Conservation (phyloP, 331 rosid species). For the Pyracantha coccinea region DNA sequence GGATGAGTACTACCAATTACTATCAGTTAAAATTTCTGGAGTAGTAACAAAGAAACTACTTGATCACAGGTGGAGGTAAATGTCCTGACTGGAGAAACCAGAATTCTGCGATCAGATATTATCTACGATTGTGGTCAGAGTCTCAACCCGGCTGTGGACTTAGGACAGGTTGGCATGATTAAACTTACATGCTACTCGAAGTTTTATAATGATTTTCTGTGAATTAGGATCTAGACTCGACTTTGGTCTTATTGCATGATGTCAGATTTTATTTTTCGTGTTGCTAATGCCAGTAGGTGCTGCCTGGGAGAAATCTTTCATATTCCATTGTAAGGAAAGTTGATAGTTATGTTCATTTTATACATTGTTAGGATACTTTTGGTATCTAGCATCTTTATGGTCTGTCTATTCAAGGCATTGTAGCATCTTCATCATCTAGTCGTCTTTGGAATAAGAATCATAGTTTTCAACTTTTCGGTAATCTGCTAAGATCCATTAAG, state of each 20-base stretch:
- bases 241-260: too few species aligned
- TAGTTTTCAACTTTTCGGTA: background rate
- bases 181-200: background rate
- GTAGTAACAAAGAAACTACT: background rate
- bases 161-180: slow-evolving; percentile 70
- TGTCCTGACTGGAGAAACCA: slow-evolving; percentile 80
- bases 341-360: too few species aligned
- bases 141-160: slow-evolving; percentile 96
- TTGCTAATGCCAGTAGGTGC: background rate
- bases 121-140: slow-evolving; percentile 91
- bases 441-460: background rate
- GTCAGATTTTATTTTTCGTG: too few species aligned
- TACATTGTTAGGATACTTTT: too few species aligned
- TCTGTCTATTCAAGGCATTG: background rate
- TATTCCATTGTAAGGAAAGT: background rate
- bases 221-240: background rate
- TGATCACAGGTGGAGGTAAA: slow-evolving; percentile 70
- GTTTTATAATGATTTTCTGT: background rate
- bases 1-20: background rate
- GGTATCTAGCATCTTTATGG: background rate
- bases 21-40: background rate
- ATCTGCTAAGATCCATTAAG: background rate
- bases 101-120: slow-evolving; percentile 62
- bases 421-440: background rate
- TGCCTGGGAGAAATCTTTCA: background rate